Evolutionary conservation across 2,329 filamentous ascomycete genomes (phyloP).

Genomic region (Zasmidium cellare): DNA sequence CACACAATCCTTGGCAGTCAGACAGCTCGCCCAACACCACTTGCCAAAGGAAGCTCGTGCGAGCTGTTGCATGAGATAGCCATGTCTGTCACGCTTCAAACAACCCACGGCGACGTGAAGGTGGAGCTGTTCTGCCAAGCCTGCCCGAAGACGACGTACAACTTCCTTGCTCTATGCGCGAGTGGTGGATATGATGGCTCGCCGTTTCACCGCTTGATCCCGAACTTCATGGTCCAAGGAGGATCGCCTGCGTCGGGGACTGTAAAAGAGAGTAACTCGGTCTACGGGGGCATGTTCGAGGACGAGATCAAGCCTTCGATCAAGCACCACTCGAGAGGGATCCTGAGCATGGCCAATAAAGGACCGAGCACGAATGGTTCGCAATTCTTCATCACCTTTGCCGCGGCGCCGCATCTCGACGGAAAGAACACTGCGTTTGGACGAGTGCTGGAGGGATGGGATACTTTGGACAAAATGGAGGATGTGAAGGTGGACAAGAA

Average conservation of each 20-base stretch:
- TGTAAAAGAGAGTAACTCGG: slow-evolving; percentile 57
- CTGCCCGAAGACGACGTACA: slow-evolving; percentile 87
- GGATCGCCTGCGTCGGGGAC: slow-evolving; percentile 55
- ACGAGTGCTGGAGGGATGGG: slow-evolving; percentile 60
- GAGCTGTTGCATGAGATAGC: too few relatives aligned
- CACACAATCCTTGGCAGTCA: slow-evolving; percentile 1
- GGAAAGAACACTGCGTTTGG: slow-evolving; percentile 85
- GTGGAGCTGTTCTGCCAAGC: slow-evolving; percentile 95
- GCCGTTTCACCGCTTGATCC: slow-evolving; percentile 78
- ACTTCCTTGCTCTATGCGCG: slow-evolving; percentile 84
- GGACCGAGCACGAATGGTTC: slow-evolving; percentile 91
- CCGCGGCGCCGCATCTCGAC: slow-evolving; percentile 76
- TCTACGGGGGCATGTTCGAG: slow-evolving; percentile 71
- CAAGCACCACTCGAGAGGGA: slow-evolving; percentile 86
- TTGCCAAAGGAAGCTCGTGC: too few relatives aligned
- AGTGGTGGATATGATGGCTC: slow-evolving; percentile 74
- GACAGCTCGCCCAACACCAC: not conserved
- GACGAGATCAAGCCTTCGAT: slow-evolving; percentile 76
- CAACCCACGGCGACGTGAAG: slow-evolving; percentile 85
- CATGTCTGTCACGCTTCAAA: slow-evolving; percentile 69
- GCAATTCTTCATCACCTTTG: slow-evolving; percentile 81
- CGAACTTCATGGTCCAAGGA: slow-evolving; percentile 77
- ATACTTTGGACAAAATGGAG: slow-evolving; percentile 71
- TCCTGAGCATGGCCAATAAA: slow-evolving; percentile 94
- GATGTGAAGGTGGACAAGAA: slow-evolving; percentile 74